These are phyloP conservation scores for Fusarium chlamydosporum DNA, from an alignment of 2,329 filamentous ascomycete genomes.

Conservation along the genomic window DNA sequence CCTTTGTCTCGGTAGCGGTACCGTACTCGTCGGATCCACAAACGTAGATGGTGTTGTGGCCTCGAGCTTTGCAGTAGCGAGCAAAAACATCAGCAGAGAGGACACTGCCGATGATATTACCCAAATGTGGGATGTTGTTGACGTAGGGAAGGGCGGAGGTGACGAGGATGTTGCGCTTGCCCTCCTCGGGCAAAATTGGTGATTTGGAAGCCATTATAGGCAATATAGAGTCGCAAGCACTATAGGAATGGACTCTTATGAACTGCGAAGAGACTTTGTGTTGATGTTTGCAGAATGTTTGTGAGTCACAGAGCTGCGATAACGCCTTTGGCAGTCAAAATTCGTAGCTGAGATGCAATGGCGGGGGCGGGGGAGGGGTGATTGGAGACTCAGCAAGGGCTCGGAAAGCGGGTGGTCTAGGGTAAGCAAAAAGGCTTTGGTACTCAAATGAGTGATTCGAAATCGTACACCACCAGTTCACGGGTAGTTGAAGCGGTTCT, in stretches of 20 bases:
- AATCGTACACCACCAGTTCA: background rate
- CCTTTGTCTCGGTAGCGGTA: constrained; percentile 95
- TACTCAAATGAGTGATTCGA: background rate
- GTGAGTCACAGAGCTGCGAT: constrained; percentile 48
- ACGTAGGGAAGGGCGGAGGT: constrained; percentile 91
- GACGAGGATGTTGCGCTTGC: constrained; percentile 89
- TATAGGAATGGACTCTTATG: constrained; percentile 1
- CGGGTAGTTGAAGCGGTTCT: too few species aligned
- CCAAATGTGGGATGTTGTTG: constrained; percentile 84
- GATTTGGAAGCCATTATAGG: constrained; percentile 47
- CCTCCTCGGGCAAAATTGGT: constrained; percentile 74
- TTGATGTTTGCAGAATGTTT: constrained; percentile 16
- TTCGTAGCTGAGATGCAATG: constrained; percentile 43
- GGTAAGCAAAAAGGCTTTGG: constrained; percentile 16
- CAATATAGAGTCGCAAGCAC: constrained; percentile 20
- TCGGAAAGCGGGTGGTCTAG: constrained; percentile 14
- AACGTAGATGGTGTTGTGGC: constrained; percentile 84
- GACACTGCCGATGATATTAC: constrained; percentile 89
- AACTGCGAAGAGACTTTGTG: constrained; percentile 6
- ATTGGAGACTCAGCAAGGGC: constrained; percentile 12
- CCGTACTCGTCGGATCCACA: constrained; percentile 96
- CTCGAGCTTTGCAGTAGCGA: constrained; percentile 84
- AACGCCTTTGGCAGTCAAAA: constrained; percentile 46
- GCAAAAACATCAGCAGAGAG: constrained; percentile 90
- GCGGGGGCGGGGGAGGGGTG: constrained; percentile 47